Percentiles rank a stretch among this genome's conserved stretches.
Conservation (phyloP, 2,329 filamentous ascomycete genomes). For the Leptographium radiaticola region DNA sequence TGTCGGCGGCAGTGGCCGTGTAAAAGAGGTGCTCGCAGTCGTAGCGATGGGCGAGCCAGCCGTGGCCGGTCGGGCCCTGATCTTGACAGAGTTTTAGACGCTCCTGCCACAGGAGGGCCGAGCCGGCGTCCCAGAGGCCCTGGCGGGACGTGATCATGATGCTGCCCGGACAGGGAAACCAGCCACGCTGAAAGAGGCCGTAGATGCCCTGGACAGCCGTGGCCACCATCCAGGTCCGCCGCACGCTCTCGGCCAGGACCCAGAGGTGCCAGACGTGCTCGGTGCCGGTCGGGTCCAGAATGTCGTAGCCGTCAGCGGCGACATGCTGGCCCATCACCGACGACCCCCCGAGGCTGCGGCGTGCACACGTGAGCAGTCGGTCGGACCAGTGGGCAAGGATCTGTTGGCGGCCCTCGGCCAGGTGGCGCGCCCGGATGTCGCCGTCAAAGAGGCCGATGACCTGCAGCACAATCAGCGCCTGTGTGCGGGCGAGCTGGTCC, state of each 20-base stretch:
- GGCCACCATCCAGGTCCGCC: constrained; percentile 16
- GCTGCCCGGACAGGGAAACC: constrained; percentile 13
- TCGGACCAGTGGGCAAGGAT: neutral
- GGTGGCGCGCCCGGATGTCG: constrained; percentile 27
- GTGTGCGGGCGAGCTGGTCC: constrained; percentile 26
- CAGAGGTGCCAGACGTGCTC: constrained; percentile 15
- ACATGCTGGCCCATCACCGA: neutral
- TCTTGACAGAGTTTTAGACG: neutral
- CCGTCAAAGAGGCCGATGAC: constrained; percentile 37
- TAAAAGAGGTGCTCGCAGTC: constrained; percentile 6
- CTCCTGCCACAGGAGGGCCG: constrained; percentile 13
- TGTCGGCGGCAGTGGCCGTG: constrained; percentile 2
- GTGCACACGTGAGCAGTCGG: neutral
- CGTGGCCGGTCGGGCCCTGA: neutral
- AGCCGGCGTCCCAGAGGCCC: constrained; percentile 16
- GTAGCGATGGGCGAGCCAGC: constrained; percentile 2
- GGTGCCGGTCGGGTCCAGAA: neutral
- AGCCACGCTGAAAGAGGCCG: constrained; percentile 12
- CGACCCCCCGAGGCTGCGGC: neutral
- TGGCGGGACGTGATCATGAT: constrained; percentile 13
- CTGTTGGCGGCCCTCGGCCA: constrained; percentile 22
- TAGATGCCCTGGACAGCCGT: constrained; percentile 12
- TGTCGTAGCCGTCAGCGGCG: too few relatives aligned
- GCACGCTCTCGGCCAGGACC: constrained; percentile 20
- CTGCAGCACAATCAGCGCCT: constrained; percentile 36